Evolutionary conservation across 306 rosid genomes (phyloP), one percentile per base, ranked within the genome.

Genomic region (Glycine soja): DNA sequence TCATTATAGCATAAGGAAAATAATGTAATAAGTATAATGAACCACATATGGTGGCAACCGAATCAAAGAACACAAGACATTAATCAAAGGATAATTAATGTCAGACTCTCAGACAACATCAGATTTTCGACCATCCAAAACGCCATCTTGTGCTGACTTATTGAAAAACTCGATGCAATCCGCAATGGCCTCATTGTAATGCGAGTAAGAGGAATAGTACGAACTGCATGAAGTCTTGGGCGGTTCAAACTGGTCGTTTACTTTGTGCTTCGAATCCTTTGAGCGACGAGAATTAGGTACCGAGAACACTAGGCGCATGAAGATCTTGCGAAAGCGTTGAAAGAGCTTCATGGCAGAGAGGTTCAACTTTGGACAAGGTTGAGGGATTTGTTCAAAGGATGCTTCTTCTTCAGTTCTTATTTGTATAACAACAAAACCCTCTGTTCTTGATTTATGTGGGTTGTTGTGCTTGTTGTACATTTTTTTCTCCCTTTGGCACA

Each of bases 91-190:
- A 24, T 24, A 24, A 24, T 24, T 24, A 24, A 24, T 24, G 30
- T 24, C 30, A 24, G 2, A 24, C 30, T 24, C 30, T 24, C 89
- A 86, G 57, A 85, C 90, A 80, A 84, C 69, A 63, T 80, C 80
- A 42, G 90, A 87, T 13, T 76, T 88, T 72, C 63, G 83, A 63
- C 67, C 84, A 18, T 88, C 87, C 59, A 88, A 69, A 47, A 82
- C 46, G 19, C 67, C 87, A 9, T 91, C 92, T 73, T 90, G 90
- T 0, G 88, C 84, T 3, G 93, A 93, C 86, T 85, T 90, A 15
- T 93, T 93, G 86, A 93, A 87, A 88, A 93, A 93, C 90, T 93
- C 93, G 42, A 93, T 93, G 84, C 97, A 91, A 36, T 93, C 97
- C 0, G 93, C 87, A 38, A 93, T 90, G 76, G 97, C 97, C 74